Base-by-base conservation (phyloP, 345 rosid species). In the Kernera saxatilis region DNA sequence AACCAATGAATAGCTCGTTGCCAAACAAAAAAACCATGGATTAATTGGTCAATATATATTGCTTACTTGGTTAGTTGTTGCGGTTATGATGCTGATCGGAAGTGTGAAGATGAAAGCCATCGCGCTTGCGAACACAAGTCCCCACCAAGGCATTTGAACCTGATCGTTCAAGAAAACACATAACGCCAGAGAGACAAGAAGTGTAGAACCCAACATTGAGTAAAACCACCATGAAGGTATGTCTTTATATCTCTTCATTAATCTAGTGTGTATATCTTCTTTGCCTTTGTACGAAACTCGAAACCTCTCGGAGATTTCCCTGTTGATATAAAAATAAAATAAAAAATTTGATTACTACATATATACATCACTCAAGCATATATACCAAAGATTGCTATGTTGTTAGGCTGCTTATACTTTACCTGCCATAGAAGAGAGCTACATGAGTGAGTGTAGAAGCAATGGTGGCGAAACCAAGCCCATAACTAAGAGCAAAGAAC, bases 81-180 rank as follows among this genome's bases (percentile, higher is more conserved):
- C 98, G 10, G 96, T 90, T 30, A 92, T 87, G 73, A 92, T 80
- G 76, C 98, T 88, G 71, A 90, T 83, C 0, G 98, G 98, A 40
- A 92, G 93, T 43, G 95, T 90, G 80, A 92, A 92, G 58, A 77
- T 5, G 45, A 92, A 90, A 33, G 98, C 98, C 81, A 90, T 80
- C 8, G 63, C 86, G 32, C 84, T 70, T 18, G 90, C 96, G 37
- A 90, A 88, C 59, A 92, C 58, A 48, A 92, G 93, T 46, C 93
- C 96, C 95, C 98, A 92, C 95, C 98, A 92, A 51, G 98, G 98
- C 91, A 92, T 83, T 69, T 90, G 95, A 56, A 92, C 87, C 72
- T 92, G 78, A 50, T 88, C 86, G 15, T 84, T 88, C 85, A 87
- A 69, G 84, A 86, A 70, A 69, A 77, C 75, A 74, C 96, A 90